A percentile compares a stretch with the other conserved stretches of the same genome.
These are phyloP conservation scores for Penicillium sp. DNA, from an alignment of 2,329 filamentous ascomycete species.

Conservation along the genomic window DNA sequence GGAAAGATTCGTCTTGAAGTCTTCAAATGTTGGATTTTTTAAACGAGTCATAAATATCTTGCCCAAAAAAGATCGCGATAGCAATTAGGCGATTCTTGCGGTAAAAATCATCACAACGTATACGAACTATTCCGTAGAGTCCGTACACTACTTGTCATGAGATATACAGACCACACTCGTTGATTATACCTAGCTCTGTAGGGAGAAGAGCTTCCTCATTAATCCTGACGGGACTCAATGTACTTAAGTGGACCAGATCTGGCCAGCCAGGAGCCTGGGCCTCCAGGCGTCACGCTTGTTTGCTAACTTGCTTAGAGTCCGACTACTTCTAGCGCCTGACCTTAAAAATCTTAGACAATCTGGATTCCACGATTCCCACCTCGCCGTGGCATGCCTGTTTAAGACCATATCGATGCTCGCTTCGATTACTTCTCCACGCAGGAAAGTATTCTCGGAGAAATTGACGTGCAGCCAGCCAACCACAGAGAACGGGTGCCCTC, in stretches of 20 bases:
- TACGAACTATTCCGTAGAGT: no score
- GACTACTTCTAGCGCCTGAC: background rate
- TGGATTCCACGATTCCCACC: background rate
- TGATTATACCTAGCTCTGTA: no score
- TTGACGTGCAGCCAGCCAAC: constrained; percentile 7
- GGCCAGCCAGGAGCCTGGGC: background rate
- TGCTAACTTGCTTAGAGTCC: background rate
- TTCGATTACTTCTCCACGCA: background rate
- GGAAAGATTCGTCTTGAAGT: no score
- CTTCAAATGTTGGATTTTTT: no score
- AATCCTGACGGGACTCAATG: no score
- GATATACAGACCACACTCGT: no score
- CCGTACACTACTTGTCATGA: no score
- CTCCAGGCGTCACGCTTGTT: background rate
- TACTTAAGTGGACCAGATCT: background rate
- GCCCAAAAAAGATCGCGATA: no score
- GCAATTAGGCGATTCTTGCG: no score
- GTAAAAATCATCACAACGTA: no score
- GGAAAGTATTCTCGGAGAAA: constrained; percentile 5
- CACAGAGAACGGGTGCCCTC: constrained; percentile 11
- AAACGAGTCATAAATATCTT: no score
- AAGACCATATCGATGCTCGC: background rate
- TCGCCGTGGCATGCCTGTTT: background rate
- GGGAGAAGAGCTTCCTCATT: no score
- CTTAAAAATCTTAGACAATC: background rate